Evolutionary conservation across 495 filamentous ascomycete species (phyloP).

Genomic region (Aspergillus diversus): DNA sequence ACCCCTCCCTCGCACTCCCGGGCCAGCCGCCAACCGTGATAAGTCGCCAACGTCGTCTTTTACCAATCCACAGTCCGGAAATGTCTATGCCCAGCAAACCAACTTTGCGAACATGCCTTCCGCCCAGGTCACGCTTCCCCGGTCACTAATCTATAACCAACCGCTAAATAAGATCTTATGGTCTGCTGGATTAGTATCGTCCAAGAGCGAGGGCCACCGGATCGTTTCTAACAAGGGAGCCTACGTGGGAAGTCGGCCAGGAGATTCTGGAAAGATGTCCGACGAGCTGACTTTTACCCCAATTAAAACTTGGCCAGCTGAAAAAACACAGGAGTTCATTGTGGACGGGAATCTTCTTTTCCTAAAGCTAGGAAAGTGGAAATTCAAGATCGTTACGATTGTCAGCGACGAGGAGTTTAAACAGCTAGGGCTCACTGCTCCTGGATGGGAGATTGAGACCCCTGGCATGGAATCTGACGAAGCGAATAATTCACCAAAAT

Average conservation of each 20-base stretch:
- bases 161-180: slow-evolving; percentile 66
- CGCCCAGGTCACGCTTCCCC: slow-evolving; percentile 64
- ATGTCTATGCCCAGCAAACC: slow-evolving; percentile 44
- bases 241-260: slow-evolving; percentile 66
- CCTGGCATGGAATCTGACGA: slow-evolving; percentile 15
- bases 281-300: slow-evolving; percentile 65
- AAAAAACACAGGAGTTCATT: slow-evolving; percentile 63
- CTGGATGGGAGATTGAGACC: slow-evolving; percentile 41
- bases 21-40: slow-evolving; percentile 22
- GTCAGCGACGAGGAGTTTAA: slow-evolving; percentile 72
- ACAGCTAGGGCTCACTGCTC: slow-evolving; percentile 43
- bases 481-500: slow-evolving; percentile 9
- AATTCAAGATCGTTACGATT: slow-evolving; percentile 72
- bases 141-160: slow-evolving; percentile 62
- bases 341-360: slow-evolving; percentile 67
- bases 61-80: slow-evolving; percentile 44
- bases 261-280: slow-evolving; percentile 55
- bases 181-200: slow-evolving; percentile 68
- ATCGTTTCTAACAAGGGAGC: slow-evolving; percentile 61
- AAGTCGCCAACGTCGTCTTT: slow-evolving; percentile 31
- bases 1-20: slow-evolving; percentile 37
- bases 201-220: slow-evolving; percentile 67
- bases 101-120: slow-evolving; percentile 53
- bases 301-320: slow-evolving; percentile 58
- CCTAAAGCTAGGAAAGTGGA: slow-evolving; percentile 79